Evolutionary conservation across 2,329 filamentous ascomycete species (phyloP), one percentile per base, ranked within the genome.

Genomic region (Diaporthe sp.): DNA sequence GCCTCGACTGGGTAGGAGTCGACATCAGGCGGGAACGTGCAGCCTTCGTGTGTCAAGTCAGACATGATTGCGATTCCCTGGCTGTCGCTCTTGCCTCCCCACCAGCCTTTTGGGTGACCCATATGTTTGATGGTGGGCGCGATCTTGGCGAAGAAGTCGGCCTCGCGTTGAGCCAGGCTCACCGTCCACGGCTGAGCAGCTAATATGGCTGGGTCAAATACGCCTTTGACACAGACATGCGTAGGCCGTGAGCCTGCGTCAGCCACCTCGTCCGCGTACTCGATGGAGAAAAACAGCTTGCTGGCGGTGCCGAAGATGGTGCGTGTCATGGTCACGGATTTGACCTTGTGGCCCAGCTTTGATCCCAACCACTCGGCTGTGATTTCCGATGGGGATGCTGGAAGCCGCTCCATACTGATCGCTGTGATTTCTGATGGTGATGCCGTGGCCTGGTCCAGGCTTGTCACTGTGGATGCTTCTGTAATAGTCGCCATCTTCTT

Each of bases 1-100:
- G 79, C 79, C 6, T 81, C 77, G 7, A 83, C 75, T 0, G 82
- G 73, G 67, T 82, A 84, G 9, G 79, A 75, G 12, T 77, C 77
- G 0, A 81, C 80, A 55, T 84, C 82, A 1, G 80, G 70, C 1
- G 83, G 78, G 75, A 85, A 85, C 7, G 30, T 57, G 30, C 30
- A 57, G 3, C 78, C 80, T 25, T 83, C 79, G 3, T 78, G 67
- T 0, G 73, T 75, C 2, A 85, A 78, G 74, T 85, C 83, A 8
- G 78, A 78, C 82, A 85, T 84, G 72, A 85, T 80, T 30, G 79
- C 80, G 57, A 85, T 84, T 10, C 83, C 83, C 64, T 85, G 84
- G 47, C 77, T 80, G 8, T 82, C 78, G 70, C 77, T 81, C 10
- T 74, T 80, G n/a, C 82, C 83, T 5, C 78, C 79, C 83, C 82